Percentiles rank a stretch among this genome's conserved stretches.
Evolutionary conservation across 2,329 filamentous ascomycete genomes (phyloP).

Genomic region (Diaporthe ampelina): DNA sequence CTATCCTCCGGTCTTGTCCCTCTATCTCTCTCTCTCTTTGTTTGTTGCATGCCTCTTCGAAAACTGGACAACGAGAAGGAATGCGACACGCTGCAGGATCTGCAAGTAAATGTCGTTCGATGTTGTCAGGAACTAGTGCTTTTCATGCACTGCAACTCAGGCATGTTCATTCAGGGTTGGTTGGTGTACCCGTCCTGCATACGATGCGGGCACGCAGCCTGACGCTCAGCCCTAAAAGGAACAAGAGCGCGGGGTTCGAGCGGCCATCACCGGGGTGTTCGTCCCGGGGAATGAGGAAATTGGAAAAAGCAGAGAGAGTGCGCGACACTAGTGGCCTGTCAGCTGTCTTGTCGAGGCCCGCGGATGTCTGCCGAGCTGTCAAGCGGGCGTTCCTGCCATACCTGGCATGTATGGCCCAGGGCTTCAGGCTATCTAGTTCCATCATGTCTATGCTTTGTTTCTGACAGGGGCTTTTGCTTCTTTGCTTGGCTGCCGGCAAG

Average conservation of each 20-base stretch:
- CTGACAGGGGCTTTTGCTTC: background rate
- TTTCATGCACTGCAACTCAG: background rate
- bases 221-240: conserved; percentile 25
- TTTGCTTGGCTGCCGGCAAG: background rate
- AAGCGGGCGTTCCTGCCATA: background rate
- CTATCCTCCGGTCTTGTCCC: background rate
- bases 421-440: background rate
- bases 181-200: background rate
- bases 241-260: background rate
- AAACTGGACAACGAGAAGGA: background rate
- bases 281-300: background rate
- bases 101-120: background rate
- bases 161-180: background rate
- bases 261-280: background rate
- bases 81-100: background rate
- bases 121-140: background rate
- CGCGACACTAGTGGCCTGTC: conserved; percentile 2
- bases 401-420: too few relatives aligned
- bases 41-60: background rate
- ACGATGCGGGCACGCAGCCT: background rate
- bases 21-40: background rate
- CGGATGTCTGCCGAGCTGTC: conserved; percentile 9
- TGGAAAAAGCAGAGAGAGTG: background rate
- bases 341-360: background rate
- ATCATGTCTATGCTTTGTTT: background rate